Conservation (phyloP, 106 monocot species). For the Allium cepa region DNA sequence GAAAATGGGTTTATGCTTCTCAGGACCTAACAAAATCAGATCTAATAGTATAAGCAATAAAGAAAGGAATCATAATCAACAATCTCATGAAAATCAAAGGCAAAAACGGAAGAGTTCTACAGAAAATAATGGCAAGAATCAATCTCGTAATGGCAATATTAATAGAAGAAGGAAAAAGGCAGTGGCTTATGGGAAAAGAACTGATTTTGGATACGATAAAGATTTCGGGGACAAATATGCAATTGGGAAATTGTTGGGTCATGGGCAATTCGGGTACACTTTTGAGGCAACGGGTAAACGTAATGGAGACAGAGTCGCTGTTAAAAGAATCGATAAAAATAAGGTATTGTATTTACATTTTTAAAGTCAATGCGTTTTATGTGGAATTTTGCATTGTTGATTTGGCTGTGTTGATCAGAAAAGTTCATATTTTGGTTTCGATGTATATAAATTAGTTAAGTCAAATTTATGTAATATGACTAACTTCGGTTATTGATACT, state of each 20-base stretch:
- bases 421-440: no score
- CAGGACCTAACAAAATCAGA: conserved; percentile 18
- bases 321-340: conserved; percentile 53
- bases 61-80: background rate
- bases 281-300: conserved; percentile 43
- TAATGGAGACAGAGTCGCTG: conserved; percentile 37
- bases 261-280: conserved; percentile 56
- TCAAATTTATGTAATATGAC: no score
- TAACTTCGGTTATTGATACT: no score
- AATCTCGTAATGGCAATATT: background rate
- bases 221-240: conserved; percentile 38
- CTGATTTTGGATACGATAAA: conserved; percentile 47
- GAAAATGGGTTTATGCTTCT: conserved; percentile 51
- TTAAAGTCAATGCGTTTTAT: no score
- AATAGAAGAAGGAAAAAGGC: conserved; percentile 6
- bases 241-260: conserved; percentile 48
- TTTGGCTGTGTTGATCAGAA: no score
- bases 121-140: no score
- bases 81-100: background rate
- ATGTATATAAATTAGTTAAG: no score
- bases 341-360: conserved; percentile 22
- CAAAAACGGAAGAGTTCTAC: background rate
- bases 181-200: conserved; percentile 39
- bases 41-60: conserved; percentile 4
- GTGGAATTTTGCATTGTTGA: no score